A percentile compares a stretch with the other conserved stretches of the same genome.
Conservation (phyloP, 192 early-diverging fungal genomes). For the Tieghemiomyces parasiticus region DNA sequence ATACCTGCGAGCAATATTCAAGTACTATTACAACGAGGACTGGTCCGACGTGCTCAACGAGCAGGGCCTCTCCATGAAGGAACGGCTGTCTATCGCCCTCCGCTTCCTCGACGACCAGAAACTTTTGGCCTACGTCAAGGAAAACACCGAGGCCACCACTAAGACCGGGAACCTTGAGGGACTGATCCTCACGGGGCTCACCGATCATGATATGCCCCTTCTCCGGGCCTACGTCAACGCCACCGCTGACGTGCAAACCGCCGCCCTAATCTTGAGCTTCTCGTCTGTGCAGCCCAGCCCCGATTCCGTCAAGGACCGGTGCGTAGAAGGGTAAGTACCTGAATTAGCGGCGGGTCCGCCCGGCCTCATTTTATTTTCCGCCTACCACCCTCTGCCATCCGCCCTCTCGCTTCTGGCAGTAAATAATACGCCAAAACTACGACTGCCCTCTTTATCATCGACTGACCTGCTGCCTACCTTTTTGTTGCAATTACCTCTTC, state of each 20-base stretch:
- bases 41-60: constrained; percentile 67
- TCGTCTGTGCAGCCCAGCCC: constrained; percentile 13
- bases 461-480: too few relatives aligned
- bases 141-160: constrained; percentile 35
- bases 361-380: too few relatives aligned
- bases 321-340: too few relatives aligned
- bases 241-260: constrained; percentile 87
- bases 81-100: constrained; percentile 71
- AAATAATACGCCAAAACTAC: too few relatives aligned
- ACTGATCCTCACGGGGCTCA: constrained; percentile 69
- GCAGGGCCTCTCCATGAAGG: constrained; percentile 51
- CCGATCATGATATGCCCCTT: constrained; percentile 45
- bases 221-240: constrained; percentile 67
- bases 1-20: constrained; percentile 78
- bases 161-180: constrained; percentile 60
- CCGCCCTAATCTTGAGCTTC: constrained; percentile 46
- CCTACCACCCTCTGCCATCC: too few relatives aligned
- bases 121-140: constrained; percentile 47
- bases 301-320: constrained; percentile 16
- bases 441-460: too few relatives aligned
- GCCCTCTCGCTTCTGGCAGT: too few relatives aligned
- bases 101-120: constrained; percentile 67
- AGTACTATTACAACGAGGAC: constrained; percentile 64
- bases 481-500: too few relatives aligned
- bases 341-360: too few relatives aligned